phyloP scores from a whole-genome alignment of 2,329 filamentous ascomycete species.

The Colletotrichum sojae region DNA sequence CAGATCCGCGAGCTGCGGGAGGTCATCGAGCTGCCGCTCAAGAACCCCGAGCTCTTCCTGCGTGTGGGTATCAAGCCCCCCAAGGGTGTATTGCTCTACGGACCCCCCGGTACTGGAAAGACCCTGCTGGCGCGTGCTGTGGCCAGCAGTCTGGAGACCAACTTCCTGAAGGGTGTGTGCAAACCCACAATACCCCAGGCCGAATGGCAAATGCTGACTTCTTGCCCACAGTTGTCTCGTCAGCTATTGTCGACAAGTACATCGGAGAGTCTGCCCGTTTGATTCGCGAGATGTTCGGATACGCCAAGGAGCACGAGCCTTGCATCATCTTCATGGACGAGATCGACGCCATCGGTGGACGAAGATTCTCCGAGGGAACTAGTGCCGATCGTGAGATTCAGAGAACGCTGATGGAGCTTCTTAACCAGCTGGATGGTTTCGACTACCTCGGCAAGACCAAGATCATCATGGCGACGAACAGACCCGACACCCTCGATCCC shows the following conservation, averaged over 20 bases:
- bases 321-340: conserved; percentile 99
- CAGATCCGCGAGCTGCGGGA: conserved; percentile 98
- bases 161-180: conserved; percentile 90
- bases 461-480: conserved; percentile 99
- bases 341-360: conserved; percentile 97
- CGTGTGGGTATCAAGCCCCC: conserved; percentile 98
- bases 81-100: conserved; percentile 96
- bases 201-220: conserved; percentile 37
- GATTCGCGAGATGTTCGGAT: conserved; percentile 99
- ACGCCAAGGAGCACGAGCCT: conserved; percentile 98
- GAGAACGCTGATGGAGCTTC: conserved; percentile 96
- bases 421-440: conserved; percentile 99
- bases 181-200: background rate
- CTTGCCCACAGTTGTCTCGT: conserved; percentile 83
- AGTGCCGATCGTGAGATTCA: conserved; percentile 98
- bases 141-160: conserved; percentile 95
- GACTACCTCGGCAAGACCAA: conserved; percentile 99
- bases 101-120: conserved; percentile 96
- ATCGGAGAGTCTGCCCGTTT: conserved; percentile 97
- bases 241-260: conserved; percentile 99
- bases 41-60: conserved; percentile 98
- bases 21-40: conserved; percentile 96
- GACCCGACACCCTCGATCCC: conserved; percentile 95
- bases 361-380: conserved; percentile 96
- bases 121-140: conserved; percentile 94